Conservation (phyloP, 805 yeast genomes). For the Kregervanrija fluxuum region DNA sequence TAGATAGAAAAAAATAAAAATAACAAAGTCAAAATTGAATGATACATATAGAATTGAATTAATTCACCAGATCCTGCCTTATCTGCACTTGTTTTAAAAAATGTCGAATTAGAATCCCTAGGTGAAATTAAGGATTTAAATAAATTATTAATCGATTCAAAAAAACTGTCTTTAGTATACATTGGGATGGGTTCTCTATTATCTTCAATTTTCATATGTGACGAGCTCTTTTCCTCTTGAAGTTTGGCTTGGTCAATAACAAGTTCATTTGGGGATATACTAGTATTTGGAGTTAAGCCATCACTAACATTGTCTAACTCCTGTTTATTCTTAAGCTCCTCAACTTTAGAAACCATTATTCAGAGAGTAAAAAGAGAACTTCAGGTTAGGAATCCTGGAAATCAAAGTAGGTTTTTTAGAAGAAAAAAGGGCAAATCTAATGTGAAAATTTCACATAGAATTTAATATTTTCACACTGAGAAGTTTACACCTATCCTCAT, state of each 20-base stretch:
- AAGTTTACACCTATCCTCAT: no score
- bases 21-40: slow-evolving; percentile 41
- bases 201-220: background rate
- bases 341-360: no score
- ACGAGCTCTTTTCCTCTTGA: background rate
- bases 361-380: no score
- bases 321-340: no score
- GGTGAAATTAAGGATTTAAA: slow-evolving; percentile 16
- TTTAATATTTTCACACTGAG: no score
- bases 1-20: slow-evolving; percentile 51
- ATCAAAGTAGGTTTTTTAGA: no score
- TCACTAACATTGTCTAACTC: no score
- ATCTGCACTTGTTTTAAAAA: slow-evolving; percentile 4
- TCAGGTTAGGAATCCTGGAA: no score
- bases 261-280: slow-evolving; percentile 1
- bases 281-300: no score
- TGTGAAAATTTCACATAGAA: no score
- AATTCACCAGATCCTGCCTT: slow-evolving; percentile 5
- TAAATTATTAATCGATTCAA: slow-evolving; percentile 14
- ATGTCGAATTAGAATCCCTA: slow-evolving; percentile 5
- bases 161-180: slow-evolving; percentile 13
- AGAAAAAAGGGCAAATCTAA: no score
- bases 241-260: slow-evolving; percentile 9
- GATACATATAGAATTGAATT: slow-evolving; percentile 32
- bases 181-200: slow-evolving; percentile 1